These are phyloP conservation scores for Lactarius tabidus DNA, from an alignment of 768 basidiomycete genomes.

Conservation along the genomic window DNA sequence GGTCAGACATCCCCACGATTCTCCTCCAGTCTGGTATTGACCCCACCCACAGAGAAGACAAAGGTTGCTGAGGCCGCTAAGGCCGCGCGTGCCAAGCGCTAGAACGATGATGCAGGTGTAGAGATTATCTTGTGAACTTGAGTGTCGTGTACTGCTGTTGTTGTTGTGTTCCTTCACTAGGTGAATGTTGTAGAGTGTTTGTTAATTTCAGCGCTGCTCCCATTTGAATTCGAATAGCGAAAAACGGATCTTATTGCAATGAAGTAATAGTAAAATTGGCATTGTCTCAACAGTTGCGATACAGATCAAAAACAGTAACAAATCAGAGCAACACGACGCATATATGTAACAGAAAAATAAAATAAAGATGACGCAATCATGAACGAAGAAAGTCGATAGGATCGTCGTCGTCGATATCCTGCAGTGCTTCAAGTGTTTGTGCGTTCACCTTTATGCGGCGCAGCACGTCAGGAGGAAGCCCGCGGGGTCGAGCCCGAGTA, in stretches of 20 bases:
- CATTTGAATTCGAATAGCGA: not conserved
- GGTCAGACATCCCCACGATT: slow-evolving; percentile 35
- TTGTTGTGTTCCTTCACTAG: not conserved
- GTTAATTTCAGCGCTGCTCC: not conserved
- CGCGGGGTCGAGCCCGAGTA: not conserved
- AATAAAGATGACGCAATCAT: not conserved
- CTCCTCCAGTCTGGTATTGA: not conserved
- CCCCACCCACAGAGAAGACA: slow-evolving; percentile 2
- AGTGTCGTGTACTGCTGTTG: not conserved
- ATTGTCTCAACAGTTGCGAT: not conserved
- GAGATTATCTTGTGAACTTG: not conserved
- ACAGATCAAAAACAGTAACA: not conserved
- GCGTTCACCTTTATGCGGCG: slow-evolving; percentile 12
- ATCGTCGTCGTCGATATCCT: slow-evolving; percentile 17
- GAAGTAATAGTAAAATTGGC: not conserved
- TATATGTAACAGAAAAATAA: not conserved
- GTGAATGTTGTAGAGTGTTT: slow-evolving; percentile 8
- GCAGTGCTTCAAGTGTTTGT: not conserved
- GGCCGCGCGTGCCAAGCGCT: slow-evolving; percentile 13
- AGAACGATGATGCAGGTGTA: not conserved
- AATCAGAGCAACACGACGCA: not conserved
- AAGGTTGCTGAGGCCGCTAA: slow-evolving; percentile 14
- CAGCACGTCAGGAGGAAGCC: slow-evolving; percentile 6
- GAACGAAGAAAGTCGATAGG: slow-evolving; percentile 20
- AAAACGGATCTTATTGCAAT: not conserved